These are phyloP conservation scores for Lichtheimia ornata DNA, from an alignment of 371 early-diverging fungal species.

Conservation along the genomic window DNA sequence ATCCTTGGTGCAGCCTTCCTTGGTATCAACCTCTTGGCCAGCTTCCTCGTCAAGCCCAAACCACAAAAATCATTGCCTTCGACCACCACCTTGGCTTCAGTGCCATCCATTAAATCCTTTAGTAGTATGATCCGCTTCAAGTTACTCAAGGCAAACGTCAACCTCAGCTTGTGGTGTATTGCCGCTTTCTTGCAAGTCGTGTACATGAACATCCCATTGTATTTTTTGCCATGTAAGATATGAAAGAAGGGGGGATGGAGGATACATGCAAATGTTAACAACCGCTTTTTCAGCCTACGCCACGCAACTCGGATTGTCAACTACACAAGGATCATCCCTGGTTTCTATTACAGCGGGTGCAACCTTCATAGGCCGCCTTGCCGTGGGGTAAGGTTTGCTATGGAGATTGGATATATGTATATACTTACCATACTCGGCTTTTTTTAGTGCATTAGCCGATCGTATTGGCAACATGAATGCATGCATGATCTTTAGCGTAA, in stretches of 20 bases:
- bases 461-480: conserved; percentile 46
- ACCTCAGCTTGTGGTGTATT: conserved; percentile 11
- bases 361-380: conserved; percentile 59
- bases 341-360: conserved; percentile 44
- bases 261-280: neutral
- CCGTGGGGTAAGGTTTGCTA: conserved; percentile 19
- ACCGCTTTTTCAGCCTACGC: conserved; percentile 8
- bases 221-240: conserved; percentile 14
- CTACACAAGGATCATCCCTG: conserved; percentile 31
- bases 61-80: conserved; percentile 2
- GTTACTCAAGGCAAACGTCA: neutral
- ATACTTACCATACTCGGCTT: conserved; percentile 3
- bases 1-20: conserved; percentile 15
- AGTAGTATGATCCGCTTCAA: too few relatives aligned
- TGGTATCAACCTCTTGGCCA: conserved; percentile 7
- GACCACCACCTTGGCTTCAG: conserved; percentile 7
- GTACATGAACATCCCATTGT: conserved; percentile 14
- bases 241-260: neutral
- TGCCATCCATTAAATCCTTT: conserved; percentile 2
- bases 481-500: conserved; percentile 28
- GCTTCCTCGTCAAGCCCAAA: conserved; percentile 3
- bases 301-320: conserved; percentile 14
- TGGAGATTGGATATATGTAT: neutral
- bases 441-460: conserved; percentile 42
- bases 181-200: conserved; percentile 3